Evolutionary conservation across 441 rosid species (phyloP), one percentile per base, ranked within the genome.

Genomic region (Adansonia grandidieri): DNA sequence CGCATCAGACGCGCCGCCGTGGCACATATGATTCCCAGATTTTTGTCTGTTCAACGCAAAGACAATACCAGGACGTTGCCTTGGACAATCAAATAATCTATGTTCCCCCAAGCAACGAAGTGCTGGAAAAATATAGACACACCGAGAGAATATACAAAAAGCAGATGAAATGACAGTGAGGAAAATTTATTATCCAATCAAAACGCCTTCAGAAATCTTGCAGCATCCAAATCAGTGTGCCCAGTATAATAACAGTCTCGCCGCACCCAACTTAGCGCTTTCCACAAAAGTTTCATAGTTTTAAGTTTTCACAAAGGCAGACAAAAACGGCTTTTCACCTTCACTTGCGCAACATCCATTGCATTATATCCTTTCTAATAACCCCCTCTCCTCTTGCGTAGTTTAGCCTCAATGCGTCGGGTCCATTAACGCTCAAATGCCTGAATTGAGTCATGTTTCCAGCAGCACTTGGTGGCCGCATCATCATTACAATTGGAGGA

Each of bases 291-390:
- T 68, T 53, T 70, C 72, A 76, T 45, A 60, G 14, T 42, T 75
- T 17, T 53, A 4, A 72, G 80, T 47, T 70, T 15, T 58, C 48
- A 37, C 2, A 9, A 76, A 40, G 11, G 75, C 37, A 14, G 65
- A 54, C 40, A 37, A 66, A 81, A 71, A 20, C 15, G 11, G 56
- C 5, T 4, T 47, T 54, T 37, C 58, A 79, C 24, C 63, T 54
- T 90, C 83, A 89, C 68, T 86, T 78, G 20, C 71, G 90, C 81
- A 65, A 73, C 80, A 92, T 80, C 91, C 92, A 95, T 83, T 87
- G 91, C 89, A 90, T 77, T 80, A 92, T 91, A 81, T 93, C 98
- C 83, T 90, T 87, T 69, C 97, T 80, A 72, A 92, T 57, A 11
- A 90, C 89, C 63, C 91, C 88, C 9, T 83, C 81, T 58, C 85